Base-by-base conservation (phyloP, 768 basidiomycete species). In the Tylopilus felleus region DNA sequence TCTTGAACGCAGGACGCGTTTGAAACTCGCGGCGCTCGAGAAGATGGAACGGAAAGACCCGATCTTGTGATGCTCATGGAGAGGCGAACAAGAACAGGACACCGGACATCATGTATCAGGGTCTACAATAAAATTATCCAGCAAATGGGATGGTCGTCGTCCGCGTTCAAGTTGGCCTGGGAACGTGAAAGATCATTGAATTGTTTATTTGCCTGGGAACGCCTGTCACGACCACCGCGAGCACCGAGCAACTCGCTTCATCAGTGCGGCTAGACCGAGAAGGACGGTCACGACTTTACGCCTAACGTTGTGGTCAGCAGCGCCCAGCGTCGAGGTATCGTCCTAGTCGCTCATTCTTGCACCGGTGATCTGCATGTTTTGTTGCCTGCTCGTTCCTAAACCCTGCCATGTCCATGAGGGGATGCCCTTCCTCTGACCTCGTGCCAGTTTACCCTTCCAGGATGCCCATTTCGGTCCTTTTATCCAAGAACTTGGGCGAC, bases 361-460 rank as follows among this genome's bases (percentile, higher is more conserved):
- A 45, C 55, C 46, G 41, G 60, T 14, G 35, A 64, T 64, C 59
- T 36, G 49, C 52, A 27, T 44, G 58, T 53, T 61, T 52, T 51
- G 5, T 43, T 7, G 19, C 22, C 52, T 41, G 50, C 41, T 56
- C 16, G 65, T 67, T 52, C 65, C 62, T 65, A 33, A 35, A 40
- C 27, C 31, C 50, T 58, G 57, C 47, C 56, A 48, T 49, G 54
- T 59, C 65, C 67, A 63, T 60, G 63, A 65, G 65, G 69, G 59
- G 59, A 58, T 59, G 49, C 47, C 54, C 58, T 65, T 60, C 50
- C 45, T 57, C 52, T 28, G 56, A 57, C 65, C 69, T 71, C 69
- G 67, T 69, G 67, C 56, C 56, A 58, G 57, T 52, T 59, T 69
- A 62, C 56, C 60, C 59, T 57, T 57, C 49, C 31, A n/a, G n/a